Percentiles rank a stretch among this genome's conserved stretches.
phyloP scores from a whole-genome alignment of 768 basidiomycete genomes.

The Tulasnella sp. region DNA sequence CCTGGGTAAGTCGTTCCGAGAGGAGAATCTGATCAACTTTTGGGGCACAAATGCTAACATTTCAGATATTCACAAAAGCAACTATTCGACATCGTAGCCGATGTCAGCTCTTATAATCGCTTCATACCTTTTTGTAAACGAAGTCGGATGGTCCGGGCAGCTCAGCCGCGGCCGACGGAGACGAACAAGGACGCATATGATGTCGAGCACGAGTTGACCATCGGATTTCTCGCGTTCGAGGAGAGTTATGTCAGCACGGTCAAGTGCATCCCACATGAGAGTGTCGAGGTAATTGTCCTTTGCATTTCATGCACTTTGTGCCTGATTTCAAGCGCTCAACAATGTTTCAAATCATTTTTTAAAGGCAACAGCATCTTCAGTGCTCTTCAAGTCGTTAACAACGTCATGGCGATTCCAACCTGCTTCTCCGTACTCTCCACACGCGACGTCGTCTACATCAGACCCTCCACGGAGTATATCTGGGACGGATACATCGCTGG shows the following conservation, averaged over 20 bases:
- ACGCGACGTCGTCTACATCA: slow-evolving; percentile 23
- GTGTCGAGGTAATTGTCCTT: slow-evolving; percentile 73
- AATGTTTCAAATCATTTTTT: slow-evolving; percentile 8
- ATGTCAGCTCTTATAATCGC: slow-evolving; percentile 71
- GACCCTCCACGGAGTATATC: background rate
- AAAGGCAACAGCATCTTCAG: slow-evolving; percentile 61
- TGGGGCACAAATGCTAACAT: slow-evolving; percentile 14
- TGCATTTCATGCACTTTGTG: slow-evolving; percentile 14
- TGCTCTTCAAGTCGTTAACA: slow-evolving; percentile 58
- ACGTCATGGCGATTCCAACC: slow-evolving; percentile 69
- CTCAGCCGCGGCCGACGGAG: slow-evolving; percentile 23
- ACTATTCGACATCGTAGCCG: slow-evolving; percentile 76
- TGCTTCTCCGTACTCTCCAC: slow-evolving; percentile 34
- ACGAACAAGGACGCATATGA: slow-evolving; percentile 28
- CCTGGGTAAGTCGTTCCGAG: too few species aligned
- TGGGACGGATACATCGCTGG: background rate
- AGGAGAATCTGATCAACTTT: background rate
- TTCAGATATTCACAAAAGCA: slow-evolving; percentile 64
- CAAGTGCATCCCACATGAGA: slow-evolving; percentile 62
- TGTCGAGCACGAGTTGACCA: slow-evolving; percentile 76
- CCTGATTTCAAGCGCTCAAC: background rate
- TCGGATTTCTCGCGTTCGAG: slow-evolving; percentile 76
- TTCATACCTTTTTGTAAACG: slow-evolving; percentile 85
- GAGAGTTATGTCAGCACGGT: slow-evolving; percentile 85
- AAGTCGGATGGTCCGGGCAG: slow-evolving; percentile 45